Evolutionary conservation across 768 basidiomycete genomes (phyloP).

Genomic region (Suillus americanus): DNA sequence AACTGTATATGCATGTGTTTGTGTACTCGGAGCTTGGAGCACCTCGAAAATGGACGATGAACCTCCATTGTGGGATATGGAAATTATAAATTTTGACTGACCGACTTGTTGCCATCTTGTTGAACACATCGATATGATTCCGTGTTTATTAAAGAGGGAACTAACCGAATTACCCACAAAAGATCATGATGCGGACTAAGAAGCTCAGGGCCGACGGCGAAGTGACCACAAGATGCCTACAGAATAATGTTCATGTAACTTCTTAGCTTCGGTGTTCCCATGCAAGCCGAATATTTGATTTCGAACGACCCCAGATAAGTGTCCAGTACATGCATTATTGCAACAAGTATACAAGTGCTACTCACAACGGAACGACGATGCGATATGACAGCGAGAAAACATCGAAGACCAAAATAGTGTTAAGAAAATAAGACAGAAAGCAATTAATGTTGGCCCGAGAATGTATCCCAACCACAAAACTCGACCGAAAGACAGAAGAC

Average conservation of each 20-base stretch:
- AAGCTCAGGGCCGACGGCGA: slow-evolving; percentile 15
- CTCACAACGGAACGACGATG: slow-evolving; percentile 30
- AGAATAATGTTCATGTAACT: background rate
- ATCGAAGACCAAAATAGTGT: slow-evolving; percentile 30
- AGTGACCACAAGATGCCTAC: background rate
- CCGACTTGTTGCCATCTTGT: background rate
- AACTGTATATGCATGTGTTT: background rate
- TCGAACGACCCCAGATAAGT: background rate
- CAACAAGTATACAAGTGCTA: slow-evolving; percentile 25
- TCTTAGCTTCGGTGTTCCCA: background rate
- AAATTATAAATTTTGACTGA: background rate
- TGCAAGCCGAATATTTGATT: background rate
- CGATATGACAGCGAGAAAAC: slow-evolving; percentile 23
- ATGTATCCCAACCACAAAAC: slow-evolving; percentile 26
- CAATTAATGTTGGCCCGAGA: slow-evolving; percentile 32
- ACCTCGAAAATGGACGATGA: background rate
- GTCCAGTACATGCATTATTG: slow-evolving; percentile 10
- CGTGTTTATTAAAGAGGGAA: background rate
- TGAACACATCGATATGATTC: background rate
- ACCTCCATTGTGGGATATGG: background rate
- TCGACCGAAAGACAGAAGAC: slow-evolving; percentile 24
- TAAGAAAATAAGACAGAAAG: slow-evolving; percentile 27
- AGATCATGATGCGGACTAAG: background rate
- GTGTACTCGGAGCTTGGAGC: background rate
- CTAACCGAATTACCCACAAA: background rate